Conservation (phyloP, 495 filamentous ascomycete species). For the Tricharina praecox region DNA sequence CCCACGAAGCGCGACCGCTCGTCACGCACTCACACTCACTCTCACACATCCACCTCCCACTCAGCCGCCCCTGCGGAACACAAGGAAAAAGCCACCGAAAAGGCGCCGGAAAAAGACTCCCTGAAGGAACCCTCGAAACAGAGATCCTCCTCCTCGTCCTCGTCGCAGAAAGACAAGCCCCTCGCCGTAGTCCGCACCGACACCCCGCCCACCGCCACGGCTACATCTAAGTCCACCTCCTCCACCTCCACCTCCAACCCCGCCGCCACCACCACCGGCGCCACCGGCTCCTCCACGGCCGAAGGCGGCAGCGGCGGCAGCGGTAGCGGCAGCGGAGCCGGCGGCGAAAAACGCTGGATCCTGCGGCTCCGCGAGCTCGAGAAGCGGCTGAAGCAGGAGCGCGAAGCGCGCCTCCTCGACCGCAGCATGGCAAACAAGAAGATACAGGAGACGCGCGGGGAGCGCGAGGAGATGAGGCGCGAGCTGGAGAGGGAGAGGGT, state of each 20-base stretch:
- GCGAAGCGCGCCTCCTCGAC: slow-evolving; percentile 74
- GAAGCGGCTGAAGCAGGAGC: slow-evolving; percentile 69
- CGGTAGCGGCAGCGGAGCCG: slow-evolving; percentile 14
- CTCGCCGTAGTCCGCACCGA: neutral
- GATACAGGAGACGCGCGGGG: slow-evolving; percentile 62
- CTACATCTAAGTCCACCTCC: neutral
- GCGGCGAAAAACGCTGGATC: slow-evolving; percentile 59
- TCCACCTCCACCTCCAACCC: neutral
- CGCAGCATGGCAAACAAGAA: slow-evolving; percentile 65
- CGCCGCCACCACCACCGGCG: slow-evolving; percentile 6
- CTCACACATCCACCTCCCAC: too few species aligned
- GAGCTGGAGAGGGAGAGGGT: slow-evolving; percentile 50
- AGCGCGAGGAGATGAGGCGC: slow-evolving; percentile 55
- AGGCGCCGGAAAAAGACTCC: too few species aligned
- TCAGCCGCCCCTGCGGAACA: neutral
- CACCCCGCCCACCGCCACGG: neutral
- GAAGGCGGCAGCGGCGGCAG: neutral
- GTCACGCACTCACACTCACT: too few species aligned
- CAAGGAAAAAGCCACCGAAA: neutral
- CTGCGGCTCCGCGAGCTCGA: slow-evolving; percentile 73
- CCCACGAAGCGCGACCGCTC: too few species aligned
- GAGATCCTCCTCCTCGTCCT: too few species aligned
- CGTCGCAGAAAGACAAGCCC: too few species aligned
- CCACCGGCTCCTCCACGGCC: slow-evolving; percentile 3
- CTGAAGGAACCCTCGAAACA: too few species aligned